Evolutionary conservation across 2,329 filamentous ascomycete genomes (phyloP).

Genomic region (Trichophyton verrucosum): DNA sequence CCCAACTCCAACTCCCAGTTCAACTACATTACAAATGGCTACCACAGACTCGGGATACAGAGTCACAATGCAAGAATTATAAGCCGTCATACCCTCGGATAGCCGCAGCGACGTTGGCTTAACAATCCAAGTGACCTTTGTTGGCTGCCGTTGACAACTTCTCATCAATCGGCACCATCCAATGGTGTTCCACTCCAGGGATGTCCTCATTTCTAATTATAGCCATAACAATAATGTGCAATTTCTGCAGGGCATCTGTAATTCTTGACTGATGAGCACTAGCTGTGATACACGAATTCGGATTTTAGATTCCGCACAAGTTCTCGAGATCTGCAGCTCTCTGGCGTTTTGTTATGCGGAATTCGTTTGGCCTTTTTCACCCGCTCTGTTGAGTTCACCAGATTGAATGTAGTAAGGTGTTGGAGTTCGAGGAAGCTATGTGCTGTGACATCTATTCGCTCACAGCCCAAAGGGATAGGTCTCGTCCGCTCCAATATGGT

Average conservation of each 20-base stretch:
- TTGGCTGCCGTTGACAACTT: neutral
- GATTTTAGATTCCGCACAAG: neutral
- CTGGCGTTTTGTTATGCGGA: neutral
- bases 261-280: neutral
- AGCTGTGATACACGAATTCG: neutral
- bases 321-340: neutral
- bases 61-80: neutral
- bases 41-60: neutral
- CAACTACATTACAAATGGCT: neutral
- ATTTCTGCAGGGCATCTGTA: neutral
- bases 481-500: constrained; percentile 33
- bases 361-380: neutral
- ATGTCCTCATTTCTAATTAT: neutral
- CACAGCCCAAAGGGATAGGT: constrained; percentile 43
- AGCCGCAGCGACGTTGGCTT: neutral
- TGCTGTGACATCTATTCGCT: neutral
- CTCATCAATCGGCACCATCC: neutral
- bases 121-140: neutral
- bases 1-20: neutral
- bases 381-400: neutral
- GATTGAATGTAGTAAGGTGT: neutral
- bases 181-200: neutral
- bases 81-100: neutral
- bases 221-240: neutral
- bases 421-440: neutral